These are phyloP conservation scores for Cladosporium sp. DNA, from an alignment of 2,329 filamentous ascomycete species.

Conservation along the genomic window DNA sequence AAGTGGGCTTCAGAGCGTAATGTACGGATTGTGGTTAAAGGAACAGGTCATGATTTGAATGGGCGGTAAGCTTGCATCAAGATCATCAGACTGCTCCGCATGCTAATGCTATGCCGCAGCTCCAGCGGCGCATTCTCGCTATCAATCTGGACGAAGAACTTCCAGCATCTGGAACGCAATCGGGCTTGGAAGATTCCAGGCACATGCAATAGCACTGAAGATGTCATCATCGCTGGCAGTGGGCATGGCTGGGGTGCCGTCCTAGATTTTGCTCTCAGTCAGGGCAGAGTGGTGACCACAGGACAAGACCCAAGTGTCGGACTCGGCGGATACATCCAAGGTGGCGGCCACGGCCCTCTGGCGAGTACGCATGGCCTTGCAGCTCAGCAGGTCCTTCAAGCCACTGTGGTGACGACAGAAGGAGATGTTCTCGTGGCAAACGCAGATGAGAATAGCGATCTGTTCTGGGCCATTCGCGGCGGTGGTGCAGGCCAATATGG, in stretches of 20 bases:
- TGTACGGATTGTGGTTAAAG: constrained; percentile 17
- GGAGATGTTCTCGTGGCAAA: constrained; percentile 15
- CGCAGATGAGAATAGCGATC: constrained; percentile 15
- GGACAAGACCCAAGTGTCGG: constrained; percentile 17
- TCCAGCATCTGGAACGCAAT: constrained; percentile 10
- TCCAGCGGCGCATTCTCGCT: constrained; percentile 16
- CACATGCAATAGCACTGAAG: constrained; percentile 6
- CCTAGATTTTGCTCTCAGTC: constrained; percentile 16
- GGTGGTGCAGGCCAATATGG: constrained; percentile 14
- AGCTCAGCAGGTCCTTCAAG: constrained; percentile 17
- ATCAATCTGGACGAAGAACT: constrained; percentile 18
- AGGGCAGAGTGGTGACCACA: constrained; percentile 17
- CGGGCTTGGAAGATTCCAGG: constrained; percentile 8
- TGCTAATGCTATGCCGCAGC: not conserved
- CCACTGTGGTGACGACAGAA: constrained; percentile 12
- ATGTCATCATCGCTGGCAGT: constrained; percentile 23
- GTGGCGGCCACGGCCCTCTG: constrained; percentile 17
- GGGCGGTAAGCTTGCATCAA: constrained; percentile 6
- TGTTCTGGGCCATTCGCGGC: constrained; percentile 20
- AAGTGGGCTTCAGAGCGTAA: constrained; percentile 21
- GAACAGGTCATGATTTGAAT: constrained; percentile 19
- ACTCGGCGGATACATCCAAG: constrained; percentile 15
- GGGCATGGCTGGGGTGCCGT: constrained; percentile 22
- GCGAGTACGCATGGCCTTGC: constrained; percentile 15
- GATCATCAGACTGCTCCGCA: not conserved